Evolutionary conservation across 2,329 filamentous ascomycete genomes (phyloP).

Genomic region (Penicillium sp.): DNA sequence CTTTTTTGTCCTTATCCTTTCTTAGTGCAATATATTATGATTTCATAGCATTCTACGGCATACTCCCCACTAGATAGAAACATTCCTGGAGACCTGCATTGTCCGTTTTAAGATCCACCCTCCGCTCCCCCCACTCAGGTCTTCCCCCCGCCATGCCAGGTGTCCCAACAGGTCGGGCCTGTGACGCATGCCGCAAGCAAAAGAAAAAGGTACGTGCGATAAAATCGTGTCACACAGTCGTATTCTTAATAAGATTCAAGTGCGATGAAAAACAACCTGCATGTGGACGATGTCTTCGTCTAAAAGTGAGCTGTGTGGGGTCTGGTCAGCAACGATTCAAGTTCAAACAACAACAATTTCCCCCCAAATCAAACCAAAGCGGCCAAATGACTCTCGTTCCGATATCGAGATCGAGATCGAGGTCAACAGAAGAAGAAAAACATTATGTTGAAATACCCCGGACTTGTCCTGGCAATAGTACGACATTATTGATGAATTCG

Average conservation of each 20-base stretch:
- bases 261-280: conserved; percentile 49
- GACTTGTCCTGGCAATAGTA: conserved; percentile 33
- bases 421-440: not conserved
- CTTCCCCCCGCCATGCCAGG: conserved; percentile 47
- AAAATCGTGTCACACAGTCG: too few relatives aligned
- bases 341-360: conserved; percentile 45
- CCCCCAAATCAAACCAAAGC: not conserved
- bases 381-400: not conserved
- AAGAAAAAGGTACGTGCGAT: conserved; percentile 52
- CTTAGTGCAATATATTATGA: not conserved
- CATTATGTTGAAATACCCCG: not conserved
- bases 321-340: conserved; percentile 51
- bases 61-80: not conserved
- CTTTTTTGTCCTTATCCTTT: not conserved
- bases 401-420: not conserved
- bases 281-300: conserved; percentile 50
- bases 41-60: not conserved
- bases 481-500: conserved; percentile 33
- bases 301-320: conserved; percentile 49
- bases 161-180: conserved; percentile 53
- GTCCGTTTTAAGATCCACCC: conserved; percentile 3
- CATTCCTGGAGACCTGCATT: not conserved
- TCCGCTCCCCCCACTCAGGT: conserved; percentile 3
- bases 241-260: conserved; percentile 30
- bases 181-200: conserved; percentile 53